phyloP scores from a whole-genome alignment of 2,329 filamentous ascomycete species.

The Calonectria pauciramosa region DNA sequence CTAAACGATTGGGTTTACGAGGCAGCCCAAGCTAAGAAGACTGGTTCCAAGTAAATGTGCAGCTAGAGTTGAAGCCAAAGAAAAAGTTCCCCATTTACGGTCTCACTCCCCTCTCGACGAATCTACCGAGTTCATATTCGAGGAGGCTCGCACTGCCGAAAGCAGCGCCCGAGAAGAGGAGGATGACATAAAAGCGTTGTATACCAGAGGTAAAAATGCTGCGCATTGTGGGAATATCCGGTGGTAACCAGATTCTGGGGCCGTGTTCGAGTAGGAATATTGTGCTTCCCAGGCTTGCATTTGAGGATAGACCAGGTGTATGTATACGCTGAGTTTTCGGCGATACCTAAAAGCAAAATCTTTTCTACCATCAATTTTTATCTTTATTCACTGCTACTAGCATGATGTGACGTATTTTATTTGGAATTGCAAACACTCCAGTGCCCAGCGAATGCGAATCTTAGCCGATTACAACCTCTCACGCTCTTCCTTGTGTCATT shows the following conservation, averaged over 20 bases:
- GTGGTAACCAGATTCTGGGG: not conserved
- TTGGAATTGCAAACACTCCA: not conserved
- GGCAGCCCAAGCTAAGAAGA: conserved; percentile 75
- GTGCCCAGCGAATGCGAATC: too few species aligned
- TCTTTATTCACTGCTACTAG: not conserved
- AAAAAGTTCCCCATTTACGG: conserved; percentile 8
- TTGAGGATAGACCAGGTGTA: not conserved
- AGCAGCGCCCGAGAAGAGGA: conserved; percentile 12
- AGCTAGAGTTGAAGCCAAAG: not conserved
- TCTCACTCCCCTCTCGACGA: conserved; percentile 14
- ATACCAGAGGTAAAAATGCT: not conserved
- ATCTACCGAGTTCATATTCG: not conserved
- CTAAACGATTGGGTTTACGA: conserved; percentile 99
- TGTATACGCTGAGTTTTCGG: not conserved
- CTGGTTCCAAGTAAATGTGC: conserved; percentile 41
- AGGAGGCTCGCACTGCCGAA: not conserved
- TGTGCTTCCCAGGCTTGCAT: not conserved
- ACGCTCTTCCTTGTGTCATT: not conserved
- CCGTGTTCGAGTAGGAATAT: not conserved
- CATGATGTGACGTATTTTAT: not conserved
- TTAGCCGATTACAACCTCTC: not conserved
- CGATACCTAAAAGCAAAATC: not conserved
- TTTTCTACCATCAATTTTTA: not conserved
- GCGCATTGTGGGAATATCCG: not conserved
- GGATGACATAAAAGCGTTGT: not conserved